A percentile compares a stretch with the other conserved stretches of the same genome.
Evolutionary conservation across 495 filamentous ascomycete species (phyloP).

Genomic region (Tuber magnatum): DNA sequence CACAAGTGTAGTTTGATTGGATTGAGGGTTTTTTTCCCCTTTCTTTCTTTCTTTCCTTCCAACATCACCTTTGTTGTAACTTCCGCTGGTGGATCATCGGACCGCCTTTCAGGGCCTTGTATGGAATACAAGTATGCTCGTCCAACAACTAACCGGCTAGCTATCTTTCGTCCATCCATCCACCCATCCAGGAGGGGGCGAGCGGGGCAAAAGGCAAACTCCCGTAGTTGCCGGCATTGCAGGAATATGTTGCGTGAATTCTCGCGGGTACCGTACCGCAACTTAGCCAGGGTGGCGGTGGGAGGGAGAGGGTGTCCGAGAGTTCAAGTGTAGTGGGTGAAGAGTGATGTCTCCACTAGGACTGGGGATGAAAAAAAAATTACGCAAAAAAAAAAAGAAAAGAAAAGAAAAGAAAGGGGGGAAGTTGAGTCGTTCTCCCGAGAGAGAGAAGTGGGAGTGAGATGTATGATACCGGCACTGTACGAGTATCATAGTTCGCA

Average conservation of each 20-base stretch:
- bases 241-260: neutral
- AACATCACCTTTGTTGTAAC: neutral
- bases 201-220: neutral
- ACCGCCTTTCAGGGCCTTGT: neutral
- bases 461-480: neutral
- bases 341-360: neutral
- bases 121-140: neutral
- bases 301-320: neutral
- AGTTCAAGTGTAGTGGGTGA: neutral
- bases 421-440: neutral
- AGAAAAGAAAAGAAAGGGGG: neutral
- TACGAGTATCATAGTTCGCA: too few relatives aligned
- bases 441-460: neutral
- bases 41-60: neutral
- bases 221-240: neutral
- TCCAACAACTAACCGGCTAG: too few relatives aligned
- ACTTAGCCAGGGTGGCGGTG: neutral
- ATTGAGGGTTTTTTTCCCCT: neutral
- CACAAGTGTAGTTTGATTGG: neutral
- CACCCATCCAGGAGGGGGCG: neutral
- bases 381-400: neutral
- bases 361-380: constrained; percentile 19
- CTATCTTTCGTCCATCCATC: neutral
- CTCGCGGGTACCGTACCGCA: too few relatives aligned
- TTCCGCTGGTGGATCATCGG: neutral